A percentile compares a stretch with the other conserved stretches of the same genome.
These are phyloP conservation scores for Saccharum officinarum DNA, from an alignment of 176 grass and related monocot genomes.

Conservation along the genomic window DNA sequence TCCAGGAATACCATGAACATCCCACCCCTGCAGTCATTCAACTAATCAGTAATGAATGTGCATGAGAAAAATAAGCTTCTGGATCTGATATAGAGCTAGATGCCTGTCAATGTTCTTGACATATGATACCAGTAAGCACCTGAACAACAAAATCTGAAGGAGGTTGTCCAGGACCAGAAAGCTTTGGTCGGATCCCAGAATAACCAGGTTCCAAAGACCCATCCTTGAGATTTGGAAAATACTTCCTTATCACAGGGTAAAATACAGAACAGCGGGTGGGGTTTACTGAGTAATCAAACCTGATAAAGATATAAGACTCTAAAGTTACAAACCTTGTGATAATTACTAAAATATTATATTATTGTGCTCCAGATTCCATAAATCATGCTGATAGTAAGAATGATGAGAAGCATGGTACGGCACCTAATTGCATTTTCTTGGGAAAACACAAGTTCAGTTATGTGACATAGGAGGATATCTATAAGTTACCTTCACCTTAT, in stretches of 20 bases:
- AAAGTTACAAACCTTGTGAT: slow-evolving; percentile 3
- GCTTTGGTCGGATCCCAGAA: slow-evolving; percentile 90
- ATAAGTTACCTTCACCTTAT: not conserved
- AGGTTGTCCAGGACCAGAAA: slow-evolving; percentile 64
- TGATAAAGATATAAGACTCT: slow-evolving; percentile 36
- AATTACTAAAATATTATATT: not conserved
- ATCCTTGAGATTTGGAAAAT: slow-evolving; percentile 88
- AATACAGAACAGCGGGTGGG: slow-evolving; percentile 59
- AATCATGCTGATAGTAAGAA: not conserved
- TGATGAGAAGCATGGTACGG: not conserved
- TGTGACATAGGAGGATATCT: not conserved
- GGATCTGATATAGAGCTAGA: not conserved
- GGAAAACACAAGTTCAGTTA: not conserved
- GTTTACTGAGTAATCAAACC: slow-evolving; percentile 83
- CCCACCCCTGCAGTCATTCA: slow-evolving; percentile 61
- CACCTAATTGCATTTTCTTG: not conserved
- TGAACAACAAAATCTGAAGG: slow-evolving; percentile 82
- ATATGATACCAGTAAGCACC: slow-evolving; percentile 42
- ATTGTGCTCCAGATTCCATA: not conserved
- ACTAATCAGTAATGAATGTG: slow-evolving; percentile 11
- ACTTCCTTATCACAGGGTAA: slow-evolving; percentile 87
- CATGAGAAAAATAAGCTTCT: slow-evolving; percentile 3
- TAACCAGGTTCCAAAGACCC: slow-evolving; percentile 83
- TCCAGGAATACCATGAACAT: slow-evolving; percentile 72
- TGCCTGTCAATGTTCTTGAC: not conserved